Percentiles rank a stretch among this genome's conserved stretches.
These are phyloP conservation scores for Penicillium pancosmium DNA, from an alignment of 495 filamentous ascomycete species.

Conservation along the genomic window DNA sequence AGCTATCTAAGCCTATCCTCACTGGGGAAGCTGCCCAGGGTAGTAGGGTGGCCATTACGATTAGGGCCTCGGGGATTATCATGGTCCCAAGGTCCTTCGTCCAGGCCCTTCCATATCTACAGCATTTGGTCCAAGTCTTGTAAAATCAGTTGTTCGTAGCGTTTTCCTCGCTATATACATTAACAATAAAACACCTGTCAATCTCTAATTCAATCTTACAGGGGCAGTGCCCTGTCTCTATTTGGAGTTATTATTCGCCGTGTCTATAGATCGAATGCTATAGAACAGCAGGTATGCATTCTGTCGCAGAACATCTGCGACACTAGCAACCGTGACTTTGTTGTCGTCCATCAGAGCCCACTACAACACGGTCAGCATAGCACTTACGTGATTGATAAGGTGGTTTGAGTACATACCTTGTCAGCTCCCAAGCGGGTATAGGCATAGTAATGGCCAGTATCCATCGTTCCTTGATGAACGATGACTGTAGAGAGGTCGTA, in stretches of 20 bases:
- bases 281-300: conserved; percentile 91
- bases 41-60: too few species aligned
- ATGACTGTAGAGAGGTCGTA: conserved; percentile 87
- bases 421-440: conserved; percentile 74
- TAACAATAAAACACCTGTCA: not conserved
- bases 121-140: not conserved
- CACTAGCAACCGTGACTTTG: conserved; percentile 76
- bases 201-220: conserved; percentile 1
- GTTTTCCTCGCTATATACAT: conserved; percentile 15
- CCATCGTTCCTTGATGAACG: conserved; percentile 81
- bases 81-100: too few species aligned
- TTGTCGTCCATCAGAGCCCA: conserved; percentile 95
- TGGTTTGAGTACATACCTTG: conserved; percentile 53
- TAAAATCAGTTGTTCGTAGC: conserved; percentile 12
- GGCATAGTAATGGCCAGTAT: conserved; percentile 87
- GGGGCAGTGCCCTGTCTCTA: not conserved
- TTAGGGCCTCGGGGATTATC: too few species aligned
- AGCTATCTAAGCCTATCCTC: too few species aligned
- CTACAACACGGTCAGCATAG: conserved; percentile 40
- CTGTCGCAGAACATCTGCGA: conserved; percentile 76
- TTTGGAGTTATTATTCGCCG: conserved; percentile 7
- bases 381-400: not conserved
- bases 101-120: too few species aligned
- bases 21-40: too few species aligned
- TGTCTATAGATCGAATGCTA: conserved; percentile 61